Conservation (phyloP, 2,329 filamentous ascomycete genomes). For the Pyricularia pennisetigena region DNA sequence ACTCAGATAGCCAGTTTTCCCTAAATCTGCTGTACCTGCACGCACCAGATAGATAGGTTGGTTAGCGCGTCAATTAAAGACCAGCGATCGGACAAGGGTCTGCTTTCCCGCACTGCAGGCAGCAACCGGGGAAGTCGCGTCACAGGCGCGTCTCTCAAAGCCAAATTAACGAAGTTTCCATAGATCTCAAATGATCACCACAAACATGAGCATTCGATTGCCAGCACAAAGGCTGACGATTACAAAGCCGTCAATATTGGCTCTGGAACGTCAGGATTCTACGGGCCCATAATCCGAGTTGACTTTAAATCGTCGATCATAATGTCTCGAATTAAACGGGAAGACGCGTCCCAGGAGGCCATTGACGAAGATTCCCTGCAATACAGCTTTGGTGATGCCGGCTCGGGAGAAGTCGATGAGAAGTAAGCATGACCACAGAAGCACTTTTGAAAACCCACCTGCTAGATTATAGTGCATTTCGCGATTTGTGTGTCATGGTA, state of each 20-base stretch:
- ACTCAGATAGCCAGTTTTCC: not conserved
- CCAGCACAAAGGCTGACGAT: not conserved
- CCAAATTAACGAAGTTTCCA: not conserved
- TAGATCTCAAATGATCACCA: not conserved
- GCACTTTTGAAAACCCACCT: not conserved
- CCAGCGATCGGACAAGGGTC: not conserved
- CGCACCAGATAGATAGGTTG: not conserved
- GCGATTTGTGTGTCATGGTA: not conserved
- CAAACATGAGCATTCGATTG: not conserved
- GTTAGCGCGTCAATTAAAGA: not conserved
- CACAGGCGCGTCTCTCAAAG: not conserved
- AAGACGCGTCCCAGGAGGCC: constrained; percentile 21
- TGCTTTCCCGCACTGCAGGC: not conserved
- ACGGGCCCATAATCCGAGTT: not conserved
- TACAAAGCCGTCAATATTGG: not conserved
- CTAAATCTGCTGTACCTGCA: not conserved
- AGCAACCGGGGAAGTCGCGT: not conserved
- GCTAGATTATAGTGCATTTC: not conserved
- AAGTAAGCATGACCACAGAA: constrained; percentile 12
- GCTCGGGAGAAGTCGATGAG: constrained; percentile 30
- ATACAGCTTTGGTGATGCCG: constrained; percentile 30
- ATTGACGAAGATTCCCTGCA: constrained; percentile 41
- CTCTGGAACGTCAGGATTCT: not conserved
- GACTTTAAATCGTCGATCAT: not conserved
- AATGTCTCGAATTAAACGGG: constrained; percentile 2